Base-by-base conservation (phyloP, 805 yeast genomes). In the Saturnispora sanitii region DNA sequence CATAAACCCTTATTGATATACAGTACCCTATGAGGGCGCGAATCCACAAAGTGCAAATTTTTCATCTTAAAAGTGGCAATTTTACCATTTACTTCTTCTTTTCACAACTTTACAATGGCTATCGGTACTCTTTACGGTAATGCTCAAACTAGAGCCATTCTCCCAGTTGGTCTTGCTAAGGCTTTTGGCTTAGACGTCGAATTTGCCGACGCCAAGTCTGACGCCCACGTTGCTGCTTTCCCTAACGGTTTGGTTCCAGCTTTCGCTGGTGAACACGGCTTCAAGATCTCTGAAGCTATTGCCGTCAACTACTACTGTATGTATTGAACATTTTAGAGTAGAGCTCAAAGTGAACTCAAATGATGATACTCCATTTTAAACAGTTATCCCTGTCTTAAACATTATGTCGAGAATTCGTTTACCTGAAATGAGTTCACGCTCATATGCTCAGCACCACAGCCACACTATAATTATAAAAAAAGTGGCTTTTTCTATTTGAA, bases 371-470 rank as follows among this genome's bases (percentile, higher is more conserved):
- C 59, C 57, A 55, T 61, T 38, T 51, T 65, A 67, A 60, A 79
- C 85, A 79, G 85, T 79, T 79, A 79, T 79, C 85, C 85, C 85
- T 79, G 85, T 79, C 85, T 79, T 78, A 79, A 79, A 76, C 49
- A 76, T 59, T 57, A 72, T 79, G 84, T 78, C 84, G 84, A 79
- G 80, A 68, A 62, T 40, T 63, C 48, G 62, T 50, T 45, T 68
- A 49, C 71, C 81, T 75, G 81, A 76, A 60, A 58, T 11, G 15
- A 8, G 19, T 6, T 19, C 6, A 20, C 16, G 15, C 35, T 15
- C 15, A 23, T 36, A 21, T 20, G 13, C 30, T 19, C 20, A n/a
- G 12, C 8, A 13, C 9, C 18, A 19, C 19, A 17, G 12, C 8
- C 16, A 5, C 16, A 19, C 4, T 28, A n/a, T 33, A 23, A 16